Evolutionary conservation across 345 rosid species (phyloP), one percentile per base, ranked within the genome.

Genomic region (Euclidium syriacum): DNA sequence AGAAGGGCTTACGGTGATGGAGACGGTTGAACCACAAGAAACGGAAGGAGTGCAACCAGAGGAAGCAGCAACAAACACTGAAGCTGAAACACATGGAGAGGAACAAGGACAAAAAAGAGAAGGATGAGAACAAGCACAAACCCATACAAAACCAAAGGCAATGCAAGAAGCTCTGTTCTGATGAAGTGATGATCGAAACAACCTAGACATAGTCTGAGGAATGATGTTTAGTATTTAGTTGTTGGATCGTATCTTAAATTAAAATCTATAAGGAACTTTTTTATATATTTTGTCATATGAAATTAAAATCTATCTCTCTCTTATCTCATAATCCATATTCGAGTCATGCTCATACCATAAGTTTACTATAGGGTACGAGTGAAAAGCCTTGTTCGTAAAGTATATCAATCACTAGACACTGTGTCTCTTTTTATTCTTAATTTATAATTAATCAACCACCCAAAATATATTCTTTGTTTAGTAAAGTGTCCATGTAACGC

Each of bases 1-100:
- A 40, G 95, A 87, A 75, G 86, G 75, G 29, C 83, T 94, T 11
- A 80, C 79, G 4, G 40, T 73, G 1, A 52, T 78, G 70, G 90
- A 83, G 68, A 68, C 77, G 1, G 42, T 41, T 22, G 63, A 55
- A 17, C 76, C 82, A 8, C 48, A 64, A 32, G 64, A 20, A 5
- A 77, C 70, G 55, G 85, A 73, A 22, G 56, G 39, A 19, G 54
- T 35, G 10, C 48, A 62, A 36, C 46, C 46, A 1, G 62, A 29
- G 39, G 58, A 49, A 56, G 54, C 48, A 3, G 46, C 15, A 19
- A 19, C 40, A 3, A 6, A 29, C 33, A 9, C 35, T 15, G 63
- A 44, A 53, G 29, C 22, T 20, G 52, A 55, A 15, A 74, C 79
- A 5, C 51, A 73, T 38, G 70, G 32, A 23, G 78, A 63, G 2